Percentiles rank a stretch among this genome's conserved stretches.
phyloP scores from a whole-genome alignment of 1,284 basidiomycete species.

The Ceratobasidium sp. region DNA sequence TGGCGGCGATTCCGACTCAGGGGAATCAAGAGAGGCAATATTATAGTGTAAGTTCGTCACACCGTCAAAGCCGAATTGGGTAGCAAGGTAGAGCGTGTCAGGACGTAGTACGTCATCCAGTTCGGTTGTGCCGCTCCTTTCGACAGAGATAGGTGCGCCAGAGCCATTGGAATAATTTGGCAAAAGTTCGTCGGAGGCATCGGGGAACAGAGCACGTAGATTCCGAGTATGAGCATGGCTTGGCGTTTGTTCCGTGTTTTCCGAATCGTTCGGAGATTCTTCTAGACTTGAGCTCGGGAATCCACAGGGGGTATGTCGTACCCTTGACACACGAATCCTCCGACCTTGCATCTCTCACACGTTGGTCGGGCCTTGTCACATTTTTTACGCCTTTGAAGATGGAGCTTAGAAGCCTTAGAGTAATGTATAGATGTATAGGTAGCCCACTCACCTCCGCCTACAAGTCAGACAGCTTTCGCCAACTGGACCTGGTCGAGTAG shows the following conservation, averaged over 20 bases:
- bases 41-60: no score
- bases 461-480: conserved; percentile 4
- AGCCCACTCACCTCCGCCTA: background rate
- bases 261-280: background rate
- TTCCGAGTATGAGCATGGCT: background rate
- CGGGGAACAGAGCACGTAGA: no score
- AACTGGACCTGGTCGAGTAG: background rate
- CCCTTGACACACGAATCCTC: conserved; percentile 29
- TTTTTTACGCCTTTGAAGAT: conserved; percentile 14
- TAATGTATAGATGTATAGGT: background rate
- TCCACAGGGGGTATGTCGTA: background rate
- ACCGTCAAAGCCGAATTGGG: no score
- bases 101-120: no score
- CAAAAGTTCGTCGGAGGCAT: no score
- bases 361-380: conserved; percentile 30
- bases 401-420: background rate
- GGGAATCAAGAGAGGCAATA: no score
- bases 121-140: no score
- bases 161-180: no score
- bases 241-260: background rate
- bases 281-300: background rate
- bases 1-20: no score
- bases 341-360: conserved; percentile 12
- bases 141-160: no score
- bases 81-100: no score